These are phyloP conservation scores for Ascochyta viciae-villosae DNA, from an alignment of 2,329 filamentous ascomycete genomes.

Conservation along the genomic window DNA sequence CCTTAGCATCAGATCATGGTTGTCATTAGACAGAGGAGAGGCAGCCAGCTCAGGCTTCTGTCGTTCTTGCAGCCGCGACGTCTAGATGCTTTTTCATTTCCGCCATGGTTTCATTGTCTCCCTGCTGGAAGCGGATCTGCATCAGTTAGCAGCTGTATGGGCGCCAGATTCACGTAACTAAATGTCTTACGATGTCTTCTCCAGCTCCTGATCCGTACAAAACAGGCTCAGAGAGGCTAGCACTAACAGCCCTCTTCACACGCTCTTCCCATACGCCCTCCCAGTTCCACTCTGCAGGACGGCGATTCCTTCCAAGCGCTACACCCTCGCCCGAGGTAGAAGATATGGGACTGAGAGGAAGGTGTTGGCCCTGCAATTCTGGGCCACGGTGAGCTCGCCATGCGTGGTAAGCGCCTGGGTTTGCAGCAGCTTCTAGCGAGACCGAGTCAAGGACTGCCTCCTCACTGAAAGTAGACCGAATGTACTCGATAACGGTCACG, in stretches of 20 bases:
- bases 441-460: slow-evolving; percentile 78
- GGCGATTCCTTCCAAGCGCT: slow-evolving; percentile 58
- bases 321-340: slow-evolving; percentile 21
- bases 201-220: slow-evolving; percentile 72
- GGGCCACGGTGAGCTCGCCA: slow-evolving; percentile 76
- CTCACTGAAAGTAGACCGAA: slow-evolving; percentile 81
- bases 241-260: slow-evolving; percentile 78
- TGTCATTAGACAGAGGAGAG: too few species aligned
- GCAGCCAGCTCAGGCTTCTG: slow-evolving; percentile 17
- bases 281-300: slow-evolving; percentile 94
- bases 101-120: slow-evolving; percentile 42
- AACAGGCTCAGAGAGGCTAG: slow-evolving; percentile 78
- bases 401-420: slow-evolving; percentile 91
- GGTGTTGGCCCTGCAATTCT: slow-evolving; percentile 33
- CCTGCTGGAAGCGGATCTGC: slow-evolving; percentile 49
- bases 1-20: background rate
- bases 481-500: slow-evolving; percentile 75
- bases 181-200: slow-evolving; percentile 71
- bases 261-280: slow-evolving; percentile 95
- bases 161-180: background rate
- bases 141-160: background rate
- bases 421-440: slow-evolving; percentile 82
- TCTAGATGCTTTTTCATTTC: slow-evolving; percentile 43
- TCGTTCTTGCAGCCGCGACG: slow-evolving; percentile 22
- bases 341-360: slow-evolving; percentile 37